Base-by-base conservation (phyloP, 2,329 filamentous ascomycete genomes). In the Tolypocladium inflatum region DNA sequence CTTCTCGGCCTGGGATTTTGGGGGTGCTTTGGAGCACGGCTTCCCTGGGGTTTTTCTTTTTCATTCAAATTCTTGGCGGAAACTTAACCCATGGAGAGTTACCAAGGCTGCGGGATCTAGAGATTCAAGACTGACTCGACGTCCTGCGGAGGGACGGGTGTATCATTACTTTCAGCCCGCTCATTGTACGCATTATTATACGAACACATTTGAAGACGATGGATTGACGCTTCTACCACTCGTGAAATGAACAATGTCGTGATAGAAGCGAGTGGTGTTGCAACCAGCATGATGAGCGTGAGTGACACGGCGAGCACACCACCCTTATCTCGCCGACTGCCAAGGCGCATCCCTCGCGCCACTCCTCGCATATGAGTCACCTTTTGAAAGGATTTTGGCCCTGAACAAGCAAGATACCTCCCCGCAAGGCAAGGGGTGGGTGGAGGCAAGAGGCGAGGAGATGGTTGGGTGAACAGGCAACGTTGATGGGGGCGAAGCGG, bases 1-100 rank as follows among this genome's bases (percentile, higher is more conserved):
- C 58, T 67, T 69, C 65, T 66, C 41, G 57, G 56, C 48, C 39
- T 26, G 55, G 39, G 52, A 42, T 38, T 58, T 15, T 52, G 10
- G 11, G 19, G 48, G 4, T 37, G 30, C 48, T 37, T 15, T 11
- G 5, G 30, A 37, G 48, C 30, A 21, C 19, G n/a, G 19, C 10
- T 52, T 4, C 1, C 30, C 5, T 10, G n/a, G 26, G 15, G 1
- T 9, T 50, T 50, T n/a, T 9, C 1, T 21, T 15, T 8, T 51
- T 7, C 13, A 5, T 33, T 33, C 26, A 33, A 33, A 5, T 19
- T 2, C 9, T n/a, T 13, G 48, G 17, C 8, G 26, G 17, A 15
- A 30, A 50, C 2, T 5, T 19, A 11, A 6, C 4, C 15, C 26
- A 10, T 50, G 33, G 3, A 33, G 26, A 19, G 17, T 35, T n/a